Conservation (phyloP, 192 early-diverging fungal genomes). For the Coemansia sp. region DNA sequence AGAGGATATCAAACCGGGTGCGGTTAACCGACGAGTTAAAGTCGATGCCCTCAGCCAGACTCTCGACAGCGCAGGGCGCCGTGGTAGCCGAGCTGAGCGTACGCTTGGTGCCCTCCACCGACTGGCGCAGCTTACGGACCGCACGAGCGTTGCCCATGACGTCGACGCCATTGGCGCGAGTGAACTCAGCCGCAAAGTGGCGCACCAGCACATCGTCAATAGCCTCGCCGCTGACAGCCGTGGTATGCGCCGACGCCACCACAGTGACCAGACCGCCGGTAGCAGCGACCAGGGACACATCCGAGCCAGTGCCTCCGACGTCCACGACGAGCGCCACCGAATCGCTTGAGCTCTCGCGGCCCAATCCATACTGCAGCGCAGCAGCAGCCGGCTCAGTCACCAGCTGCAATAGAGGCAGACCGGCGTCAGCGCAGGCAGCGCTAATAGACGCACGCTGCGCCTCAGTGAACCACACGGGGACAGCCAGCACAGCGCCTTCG, state of each 20-base stretch:
- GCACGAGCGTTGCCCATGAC: slow-evolving; percentile 76
- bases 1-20: slow-evolving; percentile 89
- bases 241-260: slow-evolving; percentile 75
- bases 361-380: slow-evolving; percentile 81
- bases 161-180: slow-evolving; percentile 83
- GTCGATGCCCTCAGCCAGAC: slow-evolving; percentile 89
- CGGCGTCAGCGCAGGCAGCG: slow-evolving; percentile 72
- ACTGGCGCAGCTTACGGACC: slow-evolving; percentile 78
- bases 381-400: slow-evolving; percentile 91
- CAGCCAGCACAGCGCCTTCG: slow-evolving; percentile 81
- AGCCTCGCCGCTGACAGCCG: slow-evolving; percentile 79
- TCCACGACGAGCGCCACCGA: slow-evolving; percentile 85
- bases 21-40: slow-evolving; percentile 83
- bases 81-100: slow-evolving; percentile 77
- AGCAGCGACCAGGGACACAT: slow-evolving; percentile 76
- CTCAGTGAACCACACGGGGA: slow-evolving; percentile 84
- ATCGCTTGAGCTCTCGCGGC: slow-evolving; percentile 66
- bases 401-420: slow-evolving; percentile 79
- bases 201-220: slow-evolving; percentile 85
- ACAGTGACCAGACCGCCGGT: slow-evolving; percentile 86
- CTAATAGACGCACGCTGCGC: slow-evolving; percentile 71
- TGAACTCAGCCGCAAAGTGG: slow-evolving; percentile 87
- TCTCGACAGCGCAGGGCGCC: slow-evolving; percentile 93
- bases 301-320: slow-evolving; percentile 85
- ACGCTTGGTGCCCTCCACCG: slow-evolving; percentile 92